Conservation (phyloP, 805 yeast genomes). For the Candida saitoana region DNA sequence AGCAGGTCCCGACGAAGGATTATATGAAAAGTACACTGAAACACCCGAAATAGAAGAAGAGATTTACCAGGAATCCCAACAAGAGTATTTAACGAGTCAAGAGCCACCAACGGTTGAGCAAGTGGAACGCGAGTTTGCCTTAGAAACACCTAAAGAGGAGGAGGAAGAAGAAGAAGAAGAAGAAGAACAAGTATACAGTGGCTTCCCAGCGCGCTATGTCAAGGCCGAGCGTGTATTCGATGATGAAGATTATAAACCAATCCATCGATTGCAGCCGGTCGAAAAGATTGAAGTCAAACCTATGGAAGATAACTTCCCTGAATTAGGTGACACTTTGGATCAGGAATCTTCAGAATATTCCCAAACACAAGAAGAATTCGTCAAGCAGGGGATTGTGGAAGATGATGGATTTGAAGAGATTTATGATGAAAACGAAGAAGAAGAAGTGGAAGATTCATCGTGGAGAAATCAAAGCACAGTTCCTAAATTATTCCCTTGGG, state of each 20-base stretch:
- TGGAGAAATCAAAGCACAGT: neutral
- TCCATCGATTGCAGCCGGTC: conserved; percentile 18
- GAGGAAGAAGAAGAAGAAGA: conserved; percentile 3
- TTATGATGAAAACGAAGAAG: conserved; percentile 7
- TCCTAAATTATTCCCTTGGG: conserved; percentile 37
- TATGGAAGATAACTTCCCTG: neutral
- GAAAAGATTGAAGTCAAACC: conserved; percentile 6
- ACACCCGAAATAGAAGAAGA: neutral
- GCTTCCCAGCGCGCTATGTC: conserved; percentile 8
- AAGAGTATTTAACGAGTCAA: neutral
- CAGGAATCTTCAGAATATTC: conserved; percentile 3
- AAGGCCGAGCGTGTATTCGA: conserved; percentile 31
- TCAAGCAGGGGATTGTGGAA: conserved; percentile 12
- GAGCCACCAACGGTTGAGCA: neutral
- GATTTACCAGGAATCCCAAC: neutral
- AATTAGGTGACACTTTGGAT: neutral
- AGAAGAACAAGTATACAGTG: neutral
- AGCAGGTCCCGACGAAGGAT: neutral
- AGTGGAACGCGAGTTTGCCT: neutral
- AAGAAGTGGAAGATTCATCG: neutral
- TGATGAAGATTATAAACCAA: conserved; percentile 26
- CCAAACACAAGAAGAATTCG: conserved; percentile 10
- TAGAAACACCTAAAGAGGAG: neutral
- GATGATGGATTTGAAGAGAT: conserved; percentile 12
- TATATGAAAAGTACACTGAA: neutral